phyloP scores from a whole-genome alignment of 148 eudicot species.

The Vaccinium corymbosum region DNA sequence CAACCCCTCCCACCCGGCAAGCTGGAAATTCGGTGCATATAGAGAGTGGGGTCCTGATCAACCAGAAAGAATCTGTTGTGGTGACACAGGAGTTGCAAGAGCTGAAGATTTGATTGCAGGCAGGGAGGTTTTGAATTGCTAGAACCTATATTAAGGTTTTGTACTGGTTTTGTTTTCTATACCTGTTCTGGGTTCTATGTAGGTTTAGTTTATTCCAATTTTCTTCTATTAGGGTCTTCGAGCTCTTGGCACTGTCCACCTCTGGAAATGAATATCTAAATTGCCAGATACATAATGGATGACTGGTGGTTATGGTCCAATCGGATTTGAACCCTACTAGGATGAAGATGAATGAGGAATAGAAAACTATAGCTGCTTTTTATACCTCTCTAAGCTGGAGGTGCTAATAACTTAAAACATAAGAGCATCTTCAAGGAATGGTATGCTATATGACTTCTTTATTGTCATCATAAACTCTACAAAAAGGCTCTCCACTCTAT shows the following conservation, averaged over 20 bases:
- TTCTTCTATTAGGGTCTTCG: slow-evolving; percentile 4
- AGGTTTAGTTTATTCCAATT: slow-evolving; percentile 14
- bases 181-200: slow-evolving; percentile 20
- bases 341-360: slow-evolving; percentile 2
- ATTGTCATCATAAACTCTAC: neutral
- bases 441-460: neutral
- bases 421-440: neutral
- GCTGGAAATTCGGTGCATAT: slow-evolving; percentile 15
- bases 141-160: slow-evolving; percentile 15
- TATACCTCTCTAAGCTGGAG: neutral
- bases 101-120: slow-evolving; percentile 29
- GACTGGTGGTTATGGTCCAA: slow-evolving; percentile 2
- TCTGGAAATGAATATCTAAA: neutral
- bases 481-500: neutral
- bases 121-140: slow-evolving; percentile 3
- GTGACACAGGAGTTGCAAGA: slow-evolving; percentile 26
- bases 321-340: neutral
- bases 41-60: slow-evolving; percentile 15
- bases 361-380: neutral
- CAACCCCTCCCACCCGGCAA: slow-evolving; percentile 15
- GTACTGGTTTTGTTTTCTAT: slow-evolving; percentile 12
- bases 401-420: neutral
- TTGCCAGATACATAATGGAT: neutral
- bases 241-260: slow-evolving; percentile 12
- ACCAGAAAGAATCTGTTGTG: slow-evolving; percentile 21